Percentiles rank a stretch among this genome's conserved stretches.
These are phyloP conservation scores for Fusarium concolor DNA, from an alignment of 2,329 filamentous ascomycete genomes.

Conservation along the genomic window DNA sequence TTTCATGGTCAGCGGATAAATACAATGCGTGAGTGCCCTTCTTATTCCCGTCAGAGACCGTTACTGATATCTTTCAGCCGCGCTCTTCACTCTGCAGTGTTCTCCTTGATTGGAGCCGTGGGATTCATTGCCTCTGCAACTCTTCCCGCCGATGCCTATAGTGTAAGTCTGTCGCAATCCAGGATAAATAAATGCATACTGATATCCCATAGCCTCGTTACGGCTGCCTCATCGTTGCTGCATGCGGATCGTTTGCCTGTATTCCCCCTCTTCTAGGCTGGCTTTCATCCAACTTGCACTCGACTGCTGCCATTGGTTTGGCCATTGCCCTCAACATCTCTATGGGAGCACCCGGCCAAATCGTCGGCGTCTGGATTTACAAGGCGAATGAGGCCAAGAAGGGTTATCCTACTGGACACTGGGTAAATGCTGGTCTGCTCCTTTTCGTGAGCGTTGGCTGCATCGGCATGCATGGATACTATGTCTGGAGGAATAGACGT, in stretches of 20 bases:
- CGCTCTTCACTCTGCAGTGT: constrained; percentile 54
- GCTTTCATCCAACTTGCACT: constrained; percentile 73
- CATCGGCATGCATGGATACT: constrained; percentile 64
- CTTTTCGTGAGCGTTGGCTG: constrained; percentile 68
- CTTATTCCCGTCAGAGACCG: fast-evolving
- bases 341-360: constrained; percentile 73
- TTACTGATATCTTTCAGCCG: constrained; percentile 36
- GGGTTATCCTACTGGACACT: constrained; percentile 77
- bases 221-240: constrained; percentile 73
- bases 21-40: constrained; percentile 56
- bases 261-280: constrained; percentile 75
- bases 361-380: constrained; percentile 78
- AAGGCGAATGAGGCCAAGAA: constrained; percentile 67
- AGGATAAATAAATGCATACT: background rate
- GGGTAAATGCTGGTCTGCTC: constrained; percentile 69
- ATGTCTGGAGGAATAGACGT: constrained; percentile 58
- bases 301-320: constrained; percentile 70
- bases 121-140: constrained; percentile 70
- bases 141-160: constrained; percentile 67
- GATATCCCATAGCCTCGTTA: constrained; percentile 60
- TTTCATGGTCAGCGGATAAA: constrained; percentile 69
- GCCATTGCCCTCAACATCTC: constrained; percentile 76
- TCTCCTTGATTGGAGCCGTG: constrained; percentile 58
- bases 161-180: background rate
- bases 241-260: constrained; percentile 72